Evolutionary conservation across 306 rosid genomes (phyloP).

Genomic region (Begonia fuchsioides): DNA sequence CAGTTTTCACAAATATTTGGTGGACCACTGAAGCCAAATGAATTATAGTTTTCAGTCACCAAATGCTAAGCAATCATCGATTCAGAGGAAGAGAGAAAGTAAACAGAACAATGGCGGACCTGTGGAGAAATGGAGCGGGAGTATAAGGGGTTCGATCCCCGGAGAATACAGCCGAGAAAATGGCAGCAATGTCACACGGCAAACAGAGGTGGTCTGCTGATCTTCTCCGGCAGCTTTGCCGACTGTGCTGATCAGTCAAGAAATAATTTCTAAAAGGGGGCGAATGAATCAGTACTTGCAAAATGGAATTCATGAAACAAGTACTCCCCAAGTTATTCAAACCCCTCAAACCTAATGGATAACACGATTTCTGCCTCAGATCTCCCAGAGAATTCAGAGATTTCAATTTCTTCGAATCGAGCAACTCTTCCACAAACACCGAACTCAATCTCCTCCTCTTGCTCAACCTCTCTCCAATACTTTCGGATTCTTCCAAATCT

Average conservation of each 20-base stretch:
- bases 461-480: conserved; percentile 63
- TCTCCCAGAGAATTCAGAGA: conserved; percentile 21
- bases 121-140: conserved; percentile 36
- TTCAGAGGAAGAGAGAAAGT: background rate
- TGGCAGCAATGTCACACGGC: conserved; percentile 22
- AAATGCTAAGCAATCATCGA: background rate
- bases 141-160: conserved; percentile 28
- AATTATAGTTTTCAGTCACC: background rate
- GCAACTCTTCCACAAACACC: conserved; percentile 15
- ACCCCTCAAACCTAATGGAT: conserved; percentile 78
- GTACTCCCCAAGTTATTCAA: conserved; percentile 77
- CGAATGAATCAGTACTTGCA: conserved; percentile 72
- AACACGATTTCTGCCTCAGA: conserved; percentile 60
- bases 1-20: background rate
- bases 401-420: conserved; percentile 33
- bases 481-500: conserved; percentile 22
- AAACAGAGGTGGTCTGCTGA: conserved; percentile 23
- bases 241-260: conserved; percentile 53
- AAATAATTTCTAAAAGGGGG: conserved; percentile 66
- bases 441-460: conserved; percentile 59
- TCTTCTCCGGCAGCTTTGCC: conserved; percentile 38
- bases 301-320: conserved; percentile 82
- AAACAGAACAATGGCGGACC: conserved; percentile 24
- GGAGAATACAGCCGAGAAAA: conserved; percentile 26
- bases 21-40: background rate